These are phyloP conservation scores for Populus davidiana DNA, from an alignment of 345 rosid genomes.

Conservation along the genomic window DNA sequence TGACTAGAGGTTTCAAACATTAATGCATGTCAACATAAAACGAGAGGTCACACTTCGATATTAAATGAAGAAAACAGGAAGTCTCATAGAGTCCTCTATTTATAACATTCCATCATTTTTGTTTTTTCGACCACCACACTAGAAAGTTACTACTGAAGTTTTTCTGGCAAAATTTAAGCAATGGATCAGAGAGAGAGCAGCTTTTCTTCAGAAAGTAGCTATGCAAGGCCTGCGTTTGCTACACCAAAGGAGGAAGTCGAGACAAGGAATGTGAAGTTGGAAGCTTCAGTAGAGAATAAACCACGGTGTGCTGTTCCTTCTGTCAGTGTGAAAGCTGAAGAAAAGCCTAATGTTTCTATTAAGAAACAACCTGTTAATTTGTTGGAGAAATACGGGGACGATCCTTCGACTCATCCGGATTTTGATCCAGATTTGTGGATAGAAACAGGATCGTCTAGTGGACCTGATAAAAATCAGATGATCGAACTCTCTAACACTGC, in stretches of 20 bases:
- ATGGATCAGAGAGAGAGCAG: neutral
- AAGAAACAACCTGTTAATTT: no score
- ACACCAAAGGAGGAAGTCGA: neutral
- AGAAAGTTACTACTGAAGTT: no score
- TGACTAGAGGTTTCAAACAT: neutral
- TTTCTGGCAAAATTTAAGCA: neutral
- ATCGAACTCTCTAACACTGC: no score
- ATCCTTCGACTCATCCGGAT: no score
- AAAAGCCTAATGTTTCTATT: neutral
- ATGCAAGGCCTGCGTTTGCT: neutral
- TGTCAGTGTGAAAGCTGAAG: neutral
- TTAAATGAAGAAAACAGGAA: neutral
- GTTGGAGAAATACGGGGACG: no score
- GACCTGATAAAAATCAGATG: accelerated
- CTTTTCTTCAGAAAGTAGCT: neutral
- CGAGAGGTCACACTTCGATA: neutral
- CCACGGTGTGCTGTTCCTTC: neutral
- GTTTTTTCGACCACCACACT: no score
- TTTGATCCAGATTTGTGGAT: no score
- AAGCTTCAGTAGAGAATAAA: neutral
- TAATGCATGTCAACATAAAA: neutral
- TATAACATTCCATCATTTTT: neutral
- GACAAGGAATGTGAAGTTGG: neutral
- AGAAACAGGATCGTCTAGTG: no score
- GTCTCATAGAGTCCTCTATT: neutral